Percentiles rank a stretch among this genome's conserved stretches.
phyloP scores from a whole-genome alignment of 176 grass and related monocot genomes.

The Miscanthus lutarioriparius region DNA sequence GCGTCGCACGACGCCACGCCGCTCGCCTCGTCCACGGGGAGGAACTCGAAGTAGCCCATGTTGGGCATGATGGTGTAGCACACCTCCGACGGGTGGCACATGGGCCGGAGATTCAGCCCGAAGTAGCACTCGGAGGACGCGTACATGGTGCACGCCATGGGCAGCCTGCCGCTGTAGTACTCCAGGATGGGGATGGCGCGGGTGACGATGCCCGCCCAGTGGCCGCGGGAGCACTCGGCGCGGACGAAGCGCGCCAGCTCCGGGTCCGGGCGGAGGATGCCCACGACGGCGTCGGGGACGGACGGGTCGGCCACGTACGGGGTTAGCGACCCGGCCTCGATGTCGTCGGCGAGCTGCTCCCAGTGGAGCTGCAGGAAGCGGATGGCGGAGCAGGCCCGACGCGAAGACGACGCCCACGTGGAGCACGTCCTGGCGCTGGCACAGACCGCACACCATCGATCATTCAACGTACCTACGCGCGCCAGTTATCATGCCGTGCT shows the following conservation, averaged over 20 bases:
- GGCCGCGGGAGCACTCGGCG: constrained; percentile 43
- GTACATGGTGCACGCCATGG: constrained; percentile 76
- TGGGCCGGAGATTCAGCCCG: constrained; percentile 58
- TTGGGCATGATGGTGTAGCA: constrained; percentile 83
- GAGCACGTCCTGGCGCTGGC: no score
- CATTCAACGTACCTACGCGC: no score
- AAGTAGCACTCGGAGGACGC: constrained; percentile 75
- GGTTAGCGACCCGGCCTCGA: constrained; percentile 40
- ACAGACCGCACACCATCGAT: no score
- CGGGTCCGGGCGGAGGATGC: constrained; percentile 40
- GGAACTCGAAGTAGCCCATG: constrained; percentile 79
- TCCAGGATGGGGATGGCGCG: constrained; percentile 29
- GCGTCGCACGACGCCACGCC: no score
- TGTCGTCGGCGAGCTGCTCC: constrained; percentile 50
- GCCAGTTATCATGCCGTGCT: no score
- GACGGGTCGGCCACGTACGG: constrained; percentile 44
- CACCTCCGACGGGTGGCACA: constrained; percentile 64
- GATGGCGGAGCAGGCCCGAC: no score
- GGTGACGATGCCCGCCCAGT: constrained; percentile 63
- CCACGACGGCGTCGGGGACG: constrained; percentile 44
- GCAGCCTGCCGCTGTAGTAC: constrained; percentile 58
- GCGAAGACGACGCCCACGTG: no score
- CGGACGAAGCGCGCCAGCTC: constrained; percentile 58
- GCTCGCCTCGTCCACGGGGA: constrained; percentile 36
- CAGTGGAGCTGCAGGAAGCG: constrained; percentile 63